Conservation (phyloP, 768 basidiomycete genomes). For the Mycena sanguinolenta region DNA sequence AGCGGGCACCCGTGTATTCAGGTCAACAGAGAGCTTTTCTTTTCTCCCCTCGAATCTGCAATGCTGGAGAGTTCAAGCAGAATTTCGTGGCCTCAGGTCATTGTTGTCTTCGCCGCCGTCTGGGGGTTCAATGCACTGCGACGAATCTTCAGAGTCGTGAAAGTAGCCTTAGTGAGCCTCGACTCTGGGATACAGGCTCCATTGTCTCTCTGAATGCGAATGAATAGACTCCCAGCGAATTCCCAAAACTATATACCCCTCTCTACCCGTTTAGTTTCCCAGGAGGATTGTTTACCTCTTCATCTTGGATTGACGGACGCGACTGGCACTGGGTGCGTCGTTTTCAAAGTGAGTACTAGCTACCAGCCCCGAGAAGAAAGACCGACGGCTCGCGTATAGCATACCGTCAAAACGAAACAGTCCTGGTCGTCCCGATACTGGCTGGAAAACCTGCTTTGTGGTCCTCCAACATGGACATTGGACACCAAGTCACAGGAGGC, state of each 20-base stretch:
- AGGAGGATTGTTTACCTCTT: conserved; percentile 42
- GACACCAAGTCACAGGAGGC: conserved; percentile 59
- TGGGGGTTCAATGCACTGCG: conserved; percentile 5
- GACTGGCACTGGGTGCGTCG: conserved; percentile 44
- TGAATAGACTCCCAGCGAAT: conserved; percentile 14
- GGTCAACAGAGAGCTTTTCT: too few species aligned
- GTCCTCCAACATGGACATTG: conserved; percentile 62
- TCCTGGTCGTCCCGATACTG: conserved; percentile 45
- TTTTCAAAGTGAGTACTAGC: conserved; percentile 36
- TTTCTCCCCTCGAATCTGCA: too few species aligned
- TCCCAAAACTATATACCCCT: conserved; percentile 45
- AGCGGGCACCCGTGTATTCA: too few species aligned
- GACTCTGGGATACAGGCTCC: too few species aligned
- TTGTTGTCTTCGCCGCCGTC: background rate
- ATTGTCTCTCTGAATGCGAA: background rate
- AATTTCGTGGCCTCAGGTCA: background rate
- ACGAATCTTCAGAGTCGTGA: conserved; percentile 15
- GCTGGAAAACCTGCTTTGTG: conserved; percentile 53
- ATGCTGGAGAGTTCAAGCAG: background rate
- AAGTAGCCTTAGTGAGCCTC: conserved; percentile 1
- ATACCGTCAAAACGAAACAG: conserved; percentile 40
- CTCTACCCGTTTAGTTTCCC: conserved; percentile 46
- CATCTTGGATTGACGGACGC: conserved; percentile 45
- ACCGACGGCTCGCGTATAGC: conserved; percentile 7
- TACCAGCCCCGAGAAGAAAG: background rate